Evolutionary conservation across 2,329 filamentous ascomycete genomes (phyloP).

Genomic region (Fusarium citri): DNA sequence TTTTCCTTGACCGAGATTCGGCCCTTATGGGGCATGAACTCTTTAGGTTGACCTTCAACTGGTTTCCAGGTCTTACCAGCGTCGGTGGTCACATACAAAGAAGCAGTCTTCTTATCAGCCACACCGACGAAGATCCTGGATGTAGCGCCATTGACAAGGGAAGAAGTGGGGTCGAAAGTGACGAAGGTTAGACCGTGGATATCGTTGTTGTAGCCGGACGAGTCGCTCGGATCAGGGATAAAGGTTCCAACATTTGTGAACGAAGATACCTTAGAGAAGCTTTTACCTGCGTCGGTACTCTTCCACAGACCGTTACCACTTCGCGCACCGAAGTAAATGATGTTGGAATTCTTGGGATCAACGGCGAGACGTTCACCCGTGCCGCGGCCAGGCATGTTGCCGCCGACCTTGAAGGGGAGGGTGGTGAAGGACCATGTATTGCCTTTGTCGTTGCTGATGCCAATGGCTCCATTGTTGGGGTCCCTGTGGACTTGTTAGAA

Average conservation of each 20-base stretch:
- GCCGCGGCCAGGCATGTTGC: conserved; percentile 71
- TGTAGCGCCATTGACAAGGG: conserved; percentile 58
- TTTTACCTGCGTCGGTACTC: conserved; percentile 66
- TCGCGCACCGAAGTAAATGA: conserved; percentile 69
- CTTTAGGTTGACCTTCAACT: conserved; percentile 62
- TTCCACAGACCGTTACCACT: conserved; percentile 70
- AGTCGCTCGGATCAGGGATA: conserved; percentile 58
- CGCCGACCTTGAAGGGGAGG: conserved; percentile 69
- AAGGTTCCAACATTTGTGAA: conserved; percentile 65
- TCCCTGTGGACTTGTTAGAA: conserved; percentile 52
- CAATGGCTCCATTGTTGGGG: conserved; percentile 65
- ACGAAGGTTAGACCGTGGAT: conserved; percentile 62
- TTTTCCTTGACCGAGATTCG: conserved; percentile 63
- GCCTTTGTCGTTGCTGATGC: conserved; percentile 65
- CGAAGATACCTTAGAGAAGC: conserved; percentile 63
- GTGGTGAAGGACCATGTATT: conserved; percentile 62
- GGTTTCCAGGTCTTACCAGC: conserved; percentile 65
- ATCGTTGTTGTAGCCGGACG: conserved; percentile 59
- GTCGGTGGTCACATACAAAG: conserved; percentile 65
- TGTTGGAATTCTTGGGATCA: conserved; percentile 66
- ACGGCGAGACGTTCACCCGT: conserved; percentile 69
- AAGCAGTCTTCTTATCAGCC: conserved; percentile 63
- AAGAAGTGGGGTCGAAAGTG: conserved; percentile 66
- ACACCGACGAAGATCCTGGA: conserved; percentile 68
- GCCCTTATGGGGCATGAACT: conserved; percentile 66